These are phyloP conservation scores for Cercospora janseana DNA, from an alignment of 2,329 filamentous ascomycete species.

Conservation along the genomic window DNA sequence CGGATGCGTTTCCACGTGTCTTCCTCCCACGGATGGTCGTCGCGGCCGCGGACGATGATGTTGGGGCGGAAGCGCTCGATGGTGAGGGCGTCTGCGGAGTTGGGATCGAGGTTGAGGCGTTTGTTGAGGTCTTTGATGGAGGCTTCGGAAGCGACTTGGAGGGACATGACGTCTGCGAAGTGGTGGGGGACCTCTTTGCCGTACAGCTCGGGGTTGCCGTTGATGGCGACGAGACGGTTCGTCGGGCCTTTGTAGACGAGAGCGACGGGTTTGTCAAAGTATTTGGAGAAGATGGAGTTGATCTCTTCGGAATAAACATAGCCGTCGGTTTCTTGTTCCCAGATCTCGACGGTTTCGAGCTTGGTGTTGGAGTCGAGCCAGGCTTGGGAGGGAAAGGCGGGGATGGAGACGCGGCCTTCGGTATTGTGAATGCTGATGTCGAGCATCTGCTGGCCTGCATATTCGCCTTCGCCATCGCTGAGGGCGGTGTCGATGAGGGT, in stretches of 20 bases:
- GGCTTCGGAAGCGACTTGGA: conserved; percentile 56
- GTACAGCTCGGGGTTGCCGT: conserved; percentile 54
- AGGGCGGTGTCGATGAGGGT: conserved; percentile 60
- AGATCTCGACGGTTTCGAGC: conserved; percentile 54
- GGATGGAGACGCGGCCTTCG: conserved; percentile 49
- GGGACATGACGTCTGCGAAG: conserved; percentile 60
- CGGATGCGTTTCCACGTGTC: conserved; percentile 62
- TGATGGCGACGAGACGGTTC: conserved; percentile 55
- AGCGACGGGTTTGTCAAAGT: conserved; percentile 55
- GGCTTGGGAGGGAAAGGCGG: conserved; percentile 52
- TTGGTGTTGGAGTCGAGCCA: conserved; percentile 58
- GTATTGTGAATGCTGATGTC: conserved; percentile 49
- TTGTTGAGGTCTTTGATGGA: conserved; percentile 59
- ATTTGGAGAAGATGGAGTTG: conserved; percentile 55
- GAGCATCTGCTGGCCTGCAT: conserved; percentile 42
- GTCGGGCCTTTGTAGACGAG: conserved; percentile 63
- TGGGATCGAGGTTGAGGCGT: conserved; percentile 46
- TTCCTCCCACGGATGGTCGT: conserved; percentile 56
- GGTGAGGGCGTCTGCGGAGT: conserved; percentile 48
- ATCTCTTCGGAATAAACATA: conserved; percentile 54
- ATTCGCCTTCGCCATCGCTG: conserved; percentile 37
- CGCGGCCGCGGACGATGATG: conserved; percentile 57
- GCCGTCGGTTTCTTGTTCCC: conserved; percentile 58
- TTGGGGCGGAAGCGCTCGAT: conserved; percentile 65
- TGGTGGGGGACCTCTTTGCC: conserved; percentile 49